Base-by-base conservation (phyloP, 148 eudicot species). In the Silene conica region DNA sequence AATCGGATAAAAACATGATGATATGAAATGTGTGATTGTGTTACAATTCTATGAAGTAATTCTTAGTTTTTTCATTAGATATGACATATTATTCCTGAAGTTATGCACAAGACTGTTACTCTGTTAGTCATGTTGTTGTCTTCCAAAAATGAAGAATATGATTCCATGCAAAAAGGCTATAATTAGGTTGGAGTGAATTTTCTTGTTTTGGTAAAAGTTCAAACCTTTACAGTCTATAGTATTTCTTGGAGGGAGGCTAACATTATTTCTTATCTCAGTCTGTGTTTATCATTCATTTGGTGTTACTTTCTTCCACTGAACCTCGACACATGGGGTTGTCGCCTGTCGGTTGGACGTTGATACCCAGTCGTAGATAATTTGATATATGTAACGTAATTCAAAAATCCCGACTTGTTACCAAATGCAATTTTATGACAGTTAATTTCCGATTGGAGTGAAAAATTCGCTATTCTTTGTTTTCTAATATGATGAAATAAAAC, bases 101-200 rank as follows among this genome's bases (percentile, higher is more conserved):
- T 61, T 10, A 34, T 22, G 34, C 23, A 19, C 4, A 13, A 46
- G 52, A 13, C 52, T 46, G 52, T 52, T n/a, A n/a, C n/a, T n/a
- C n/a, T n/a, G n/a, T n/a, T 34, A 12, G 26, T 41, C 76, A 20
- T 58, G 55, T 52, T 70, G 34, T 11, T 57, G 26, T 34, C 73
- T 72, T 28, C 72, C 19, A 60, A 48, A 7, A 6, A 38, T 38
- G 1, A 38, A 72, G 79, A 75, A 76, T 80, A 67, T 48, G 76
- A 80, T 80, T 76, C 83, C 62, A 14, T 57, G 60, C 18, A 61
- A 66, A 71, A 64, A 63, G 52, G 22, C 45, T 46, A 67, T 79
- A 14, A 52, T 54, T 22, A 68, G 58, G 60, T 54, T 56, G 34
- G 6, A 56, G 23, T 50, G 55, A 34, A 69, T 15, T 20, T 63